Evolutionary conservation across 257 asterid genomes (phyloP).

Genomic region (Ilex asprella): DNA sequence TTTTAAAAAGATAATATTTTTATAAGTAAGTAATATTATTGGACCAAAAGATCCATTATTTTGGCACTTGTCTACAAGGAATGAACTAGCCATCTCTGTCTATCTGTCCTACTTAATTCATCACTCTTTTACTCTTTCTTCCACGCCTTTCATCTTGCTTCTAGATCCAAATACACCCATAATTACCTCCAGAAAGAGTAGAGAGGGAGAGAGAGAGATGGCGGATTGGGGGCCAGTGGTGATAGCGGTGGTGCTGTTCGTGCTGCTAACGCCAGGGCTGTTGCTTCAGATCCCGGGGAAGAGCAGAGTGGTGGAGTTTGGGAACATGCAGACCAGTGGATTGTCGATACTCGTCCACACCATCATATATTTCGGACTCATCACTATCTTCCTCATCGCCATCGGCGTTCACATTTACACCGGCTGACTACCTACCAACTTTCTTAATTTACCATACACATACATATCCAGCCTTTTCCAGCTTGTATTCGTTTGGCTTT

Average conservation of each 20-base stretch:
- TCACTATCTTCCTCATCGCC: slow-evolving; percentile 70
- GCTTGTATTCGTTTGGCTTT: neutral
- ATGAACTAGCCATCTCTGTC: too few relatives aligned
- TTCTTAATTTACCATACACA: neutral
- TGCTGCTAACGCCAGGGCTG: slow-evolving; percentile 74
- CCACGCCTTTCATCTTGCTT: too few relatives aligned
- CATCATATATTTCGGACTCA: slow-evolving; percentile 52
- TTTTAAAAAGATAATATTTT: too few relatives aligned
- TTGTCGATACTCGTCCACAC: slow-evolving; percentile 61
- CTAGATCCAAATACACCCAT: too few relatives aligned
- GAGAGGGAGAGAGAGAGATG: slow-evolving; percentile 27
- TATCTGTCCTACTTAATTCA: too few relatives aligned
- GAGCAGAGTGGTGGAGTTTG: slow-evolving; percentile 53
- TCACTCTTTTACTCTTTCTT: too few relatives aligned
- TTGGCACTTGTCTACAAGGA: too few relatives aligned
- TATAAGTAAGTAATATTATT: too few relatives aligned
- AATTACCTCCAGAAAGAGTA: neutral
- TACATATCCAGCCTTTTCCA: neutral
- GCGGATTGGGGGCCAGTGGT: slow-evolving; percentile 88
- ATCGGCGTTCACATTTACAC: slow-evolving; percentile 62
- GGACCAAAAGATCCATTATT: too few relatives aligned
- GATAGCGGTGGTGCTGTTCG: slow-evolving; percentile 76
- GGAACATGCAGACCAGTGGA: slow-evolving; percentile 61
- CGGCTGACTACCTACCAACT: slow-evolving; percentile 13
- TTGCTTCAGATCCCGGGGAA: slow-evolving; percentile 75